Evolutionary conservation across 1,139 yeast species (phyloP).

Genomic region (Protomyces inundatus): DNA sequence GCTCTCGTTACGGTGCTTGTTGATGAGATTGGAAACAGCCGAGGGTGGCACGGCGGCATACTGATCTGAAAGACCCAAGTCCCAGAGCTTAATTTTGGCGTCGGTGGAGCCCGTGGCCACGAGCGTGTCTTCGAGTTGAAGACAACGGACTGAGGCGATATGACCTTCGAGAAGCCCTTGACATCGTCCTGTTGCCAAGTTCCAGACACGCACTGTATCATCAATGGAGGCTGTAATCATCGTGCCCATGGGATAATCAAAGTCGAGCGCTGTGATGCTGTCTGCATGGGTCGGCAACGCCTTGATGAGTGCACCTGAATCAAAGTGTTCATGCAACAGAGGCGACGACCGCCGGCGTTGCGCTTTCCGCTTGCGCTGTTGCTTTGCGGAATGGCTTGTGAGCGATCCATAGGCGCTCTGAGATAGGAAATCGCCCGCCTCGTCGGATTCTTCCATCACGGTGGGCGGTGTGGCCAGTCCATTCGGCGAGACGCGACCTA

Average conservation of each 20-base stretch:
- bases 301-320: conserved; percentile 51
- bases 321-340: conserved; percentile 56
- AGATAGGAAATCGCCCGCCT: conserved; percentile 5
- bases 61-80: conserved; percentile 40
- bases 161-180: conserved; percentile 38
- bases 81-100: conserved; percentile 60
- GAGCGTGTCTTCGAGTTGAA: conserved; percentile 52
- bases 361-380: conserved; percentile 18
- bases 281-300: conserved; percentile 49
- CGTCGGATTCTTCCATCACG: conserved; percentile 7
- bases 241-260: conserved; percentile 66
- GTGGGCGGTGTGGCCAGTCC: conserved; percentile 1
- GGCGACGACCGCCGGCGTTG: conserved; percentile 50
- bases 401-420: conserved; percentile 19
- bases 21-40: conserved; percentile 12
- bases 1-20: conserved; percentile 8
- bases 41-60: conserved; percentile 19
- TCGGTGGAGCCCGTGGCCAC: conserved; percentile 61
- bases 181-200: conserved; percentile 50
- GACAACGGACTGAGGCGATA: conserved; percentile 55
- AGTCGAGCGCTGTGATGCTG: conserved; percentile 52
- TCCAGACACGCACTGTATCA: conserved; percentile 83
- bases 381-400: conserved; percentile 7
- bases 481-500: not conserved
- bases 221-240: conserved; percentile 75